Evolutionary conservation across 2,329 filamentous ascomycete species (phyloP).

Genomic region (Capronia americana): DNA sequence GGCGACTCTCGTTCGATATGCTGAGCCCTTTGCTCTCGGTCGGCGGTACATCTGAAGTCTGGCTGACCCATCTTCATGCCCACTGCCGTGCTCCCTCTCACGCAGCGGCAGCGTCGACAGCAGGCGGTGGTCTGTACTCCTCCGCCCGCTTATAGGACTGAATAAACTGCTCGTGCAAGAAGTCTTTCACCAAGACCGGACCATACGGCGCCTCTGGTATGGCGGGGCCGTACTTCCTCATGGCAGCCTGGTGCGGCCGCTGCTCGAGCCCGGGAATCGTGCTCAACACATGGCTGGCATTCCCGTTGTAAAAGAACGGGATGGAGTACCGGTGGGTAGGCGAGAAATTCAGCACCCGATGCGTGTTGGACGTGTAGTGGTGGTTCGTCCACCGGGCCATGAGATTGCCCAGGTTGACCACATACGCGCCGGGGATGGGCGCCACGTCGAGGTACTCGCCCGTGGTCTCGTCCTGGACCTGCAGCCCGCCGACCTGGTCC

Average conservation of each 20-base stretch:
- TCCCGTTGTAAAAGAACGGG: slow-evolving; percentile 24
- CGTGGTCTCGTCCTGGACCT: slow-evolving; percentile 46
- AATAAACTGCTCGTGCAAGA: slow-evolving; percentile 16
- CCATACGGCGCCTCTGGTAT: slow-evolving; percentile 12
- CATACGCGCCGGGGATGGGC: slow-evolving; percentile 46
- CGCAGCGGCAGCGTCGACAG: neutral
- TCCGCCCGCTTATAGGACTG: slow-evolving; percentile 19
- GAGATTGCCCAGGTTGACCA: slow-evolving; percentile 44
- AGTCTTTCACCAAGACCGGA: slow-evolving; percentile 17
- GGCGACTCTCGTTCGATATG: too few species aligned
- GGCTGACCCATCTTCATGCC: neutral
- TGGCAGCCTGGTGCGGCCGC: neutral
- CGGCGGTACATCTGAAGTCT: neutral
- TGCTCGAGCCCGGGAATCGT: slow-evolving; percentile 22
- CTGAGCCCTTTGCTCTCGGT: too few species aligned
- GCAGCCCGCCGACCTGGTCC: slow-evolving; percentile 41
- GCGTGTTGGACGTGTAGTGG: slow-evolving; percentile 41
- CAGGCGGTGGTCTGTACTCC: slow-evolving; percentile 12
- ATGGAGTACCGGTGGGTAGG: slow-evolving; percentile 19
- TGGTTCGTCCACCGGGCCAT: slow-evolving; percentile 43
- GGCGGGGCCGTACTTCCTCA: slow-evolving; percentile 13
- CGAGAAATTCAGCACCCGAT: slow-evolving; percentile 41
- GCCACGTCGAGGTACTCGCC: slow-evolving; percentile 54
- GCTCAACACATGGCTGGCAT: slow-evolving; percentile 11
- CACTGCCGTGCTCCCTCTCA: neutral